A percentile compares a stretch with the other conserved stretches of the same genome.
phyloP scores from a whole-genome alignment of 371 early-diverging fungal genomes.

The Zancudomyces culisetae region DNA sequence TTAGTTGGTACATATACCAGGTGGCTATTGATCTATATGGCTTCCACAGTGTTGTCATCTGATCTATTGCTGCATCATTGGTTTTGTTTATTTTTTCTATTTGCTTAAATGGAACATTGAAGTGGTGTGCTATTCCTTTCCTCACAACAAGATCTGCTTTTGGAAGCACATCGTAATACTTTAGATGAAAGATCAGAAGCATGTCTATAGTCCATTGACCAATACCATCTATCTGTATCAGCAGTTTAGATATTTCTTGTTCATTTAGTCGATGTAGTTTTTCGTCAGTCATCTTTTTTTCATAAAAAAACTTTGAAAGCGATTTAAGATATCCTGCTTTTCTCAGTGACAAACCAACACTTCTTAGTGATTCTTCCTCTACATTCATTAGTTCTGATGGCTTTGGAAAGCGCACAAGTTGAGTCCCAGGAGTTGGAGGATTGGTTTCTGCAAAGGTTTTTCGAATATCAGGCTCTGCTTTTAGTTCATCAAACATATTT shows the following conservation, averaged over 20 bases:
- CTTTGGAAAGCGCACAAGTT: constrained; percentile 25
- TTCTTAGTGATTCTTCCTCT: constrained; percentile 19
- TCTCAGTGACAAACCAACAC: constrained; percentile 29
- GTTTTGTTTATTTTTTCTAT: constrained; percentile 27
- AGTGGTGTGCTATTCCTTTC: constrained; percentile 37
- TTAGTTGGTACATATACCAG: constrained; percentile 42
- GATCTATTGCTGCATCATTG: constrained; percentile 11
- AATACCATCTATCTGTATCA: constrained; percentile 35
- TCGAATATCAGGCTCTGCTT: not conserved
- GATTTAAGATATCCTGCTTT: constrained; percentile 37
- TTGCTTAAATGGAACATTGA: constrained; percentile 22
- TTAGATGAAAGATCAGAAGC: constrained; percentile 43
- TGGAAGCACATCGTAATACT: constrained; percentile 38
- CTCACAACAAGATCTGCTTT: constrained; percentile 38
- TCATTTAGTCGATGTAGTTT: constrained; percentile 23
- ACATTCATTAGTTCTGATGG: constrained; percentile 17
- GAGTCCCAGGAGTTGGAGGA: not conserved
- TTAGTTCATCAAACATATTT: constrained; percentile 12
- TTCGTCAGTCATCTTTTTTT: constrained; percentile 26
- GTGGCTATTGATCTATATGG: constrained; percentile 42
- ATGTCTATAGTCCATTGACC: constrained; percentile 50
- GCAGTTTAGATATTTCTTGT: constrained; percentile 22
- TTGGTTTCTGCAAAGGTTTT: not conserved
- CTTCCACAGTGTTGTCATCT: constrained; percentile 30
- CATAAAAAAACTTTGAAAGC: constrained; percentile 27